phyloP scores from a whole-genome alignment of 495 filamentous ascomycete genomes.

The Hyaloscypha variabilis region DNA sequence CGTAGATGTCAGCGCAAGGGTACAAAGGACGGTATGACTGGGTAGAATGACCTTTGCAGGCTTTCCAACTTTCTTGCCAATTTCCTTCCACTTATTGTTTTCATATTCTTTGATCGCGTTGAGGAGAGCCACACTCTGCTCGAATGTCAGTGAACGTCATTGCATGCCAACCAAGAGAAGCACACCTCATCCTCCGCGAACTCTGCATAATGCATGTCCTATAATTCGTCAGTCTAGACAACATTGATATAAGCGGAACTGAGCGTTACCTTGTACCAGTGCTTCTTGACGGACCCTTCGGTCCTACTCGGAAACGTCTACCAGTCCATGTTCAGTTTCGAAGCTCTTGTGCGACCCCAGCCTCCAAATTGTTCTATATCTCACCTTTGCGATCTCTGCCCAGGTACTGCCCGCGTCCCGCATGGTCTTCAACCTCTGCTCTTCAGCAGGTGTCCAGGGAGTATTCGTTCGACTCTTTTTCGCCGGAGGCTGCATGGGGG shows the following conservation, averaged over 20 bases:
- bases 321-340: conserved; percentile 19
- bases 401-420: conserved; percentile 90
- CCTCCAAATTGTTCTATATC: conserved; percentile 5
- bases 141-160: conserved; percentile 35
- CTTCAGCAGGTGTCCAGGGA: conserved; percentile 94
- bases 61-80: conserved; percentile 95
- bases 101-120: conserved; percentile 99
- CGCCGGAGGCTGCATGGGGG: conserved; percentile 45
- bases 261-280: conserved; percentile 91
- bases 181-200: conserved; percentile 96
- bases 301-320: conserved; percentile 91
- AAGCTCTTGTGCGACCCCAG: conserved; percentile 12
- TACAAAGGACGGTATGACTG: neutral
- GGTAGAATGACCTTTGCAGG: conserved; percentile 80
- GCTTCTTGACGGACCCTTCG: conserved; percentile 98
- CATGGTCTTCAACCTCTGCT: conserved; percentile 90
- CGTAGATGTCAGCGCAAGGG: conserved; percentile 31
- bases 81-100: conserved; percentile 96
- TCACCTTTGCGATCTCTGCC: conserved; percentile 96
- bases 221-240: conserved; percentile 13
- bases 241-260: neutral
- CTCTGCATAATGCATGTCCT: conserved; percentile 99
- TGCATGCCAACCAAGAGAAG: neutral
- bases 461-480: conserved; percentile 98
- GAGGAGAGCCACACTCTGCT: conserved; percentile 78